Base-by-base conservation (phyloP, 257 asterid species). In the Solanum lycopersicoides region DNA sequence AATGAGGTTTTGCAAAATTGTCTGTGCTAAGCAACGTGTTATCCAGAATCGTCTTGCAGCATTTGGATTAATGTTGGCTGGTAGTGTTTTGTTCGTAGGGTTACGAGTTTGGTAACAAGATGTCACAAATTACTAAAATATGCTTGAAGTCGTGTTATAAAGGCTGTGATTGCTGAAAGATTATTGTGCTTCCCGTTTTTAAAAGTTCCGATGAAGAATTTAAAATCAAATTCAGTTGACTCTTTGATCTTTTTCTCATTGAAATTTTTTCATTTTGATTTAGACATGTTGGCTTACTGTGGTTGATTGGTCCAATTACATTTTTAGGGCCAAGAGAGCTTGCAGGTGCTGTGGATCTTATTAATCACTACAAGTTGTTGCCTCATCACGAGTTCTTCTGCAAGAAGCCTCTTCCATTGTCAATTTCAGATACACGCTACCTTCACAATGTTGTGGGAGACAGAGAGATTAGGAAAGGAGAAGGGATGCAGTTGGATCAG, bases 391-490 rank as follows among this genome's bases (percentile, higher is more conserved):
- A 96, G 83, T 97, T 94, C 91, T 97, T 97, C 94, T 97, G 99
- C 95, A 95, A 97, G 93, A 93, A 91, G 93, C 42, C 98, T 63
- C 99, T 97, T 92, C 98, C 99, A 0, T 90, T 92, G 88, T 91
- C 99, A 86, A 92, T 96, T 89, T 91, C 98, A 79, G 99, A 97
- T 91, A 91, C 99, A n/a, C 98, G 94, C 89, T 95, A 97, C 89
- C 96, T 95, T 88, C 99, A 95, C 91, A 93, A 93, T 91, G 98
- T 97, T 89, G 99, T 95, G 65, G 99, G 99, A 86, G 99, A 97
- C 89, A 94, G 96, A 74, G 99, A 97, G 88, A 94, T 97, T 88
- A 93, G 98, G 89, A 97, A 95, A 89, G 99, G 99, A 86, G 98
- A 97, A 89, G 99, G 99, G 44, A 97, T 95, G 99, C 97, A 97